Base-by-base conservation (phyloP, 139 green algal species). In the Chlorella sp. region DNA sequence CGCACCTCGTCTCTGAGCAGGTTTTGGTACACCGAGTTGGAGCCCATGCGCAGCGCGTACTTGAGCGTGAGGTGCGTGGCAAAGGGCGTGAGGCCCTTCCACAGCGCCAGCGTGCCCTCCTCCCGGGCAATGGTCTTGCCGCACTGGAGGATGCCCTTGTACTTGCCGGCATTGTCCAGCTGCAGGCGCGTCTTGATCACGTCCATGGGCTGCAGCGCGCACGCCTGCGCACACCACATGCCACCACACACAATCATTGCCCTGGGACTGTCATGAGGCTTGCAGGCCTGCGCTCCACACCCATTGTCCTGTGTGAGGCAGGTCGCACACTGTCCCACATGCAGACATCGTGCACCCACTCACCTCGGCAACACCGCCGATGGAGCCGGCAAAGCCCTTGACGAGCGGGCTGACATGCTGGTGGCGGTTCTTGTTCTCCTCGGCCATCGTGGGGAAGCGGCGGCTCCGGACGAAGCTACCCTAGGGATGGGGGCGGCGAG, bases 71-170 rank as follows among this genome's bases (percentile, higher is more conserved):
- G 83, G 79, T 98, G 93, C 26, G 89, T 93, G 5, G 95, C 87
- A 78, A 98, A 98, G 0, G 94, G 93, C 4, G 91, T 97, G 1
- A 98, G 89, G 1, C 93, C 93, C 78, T 98, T 98, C 93, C 93
- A 98, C 31, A 98, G 79, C 1, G 90, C 76, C 5, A 67, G 67
- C n/a, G 90, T 73, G 24, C 93, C 93, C 75, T 98, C 93, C 73
- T 96, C 85, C n/a, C 67, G 31, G 0, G 81, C 74, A 33, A 98
- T 88, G 29, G 82, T 93, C 5, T 35, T 67, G 31, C 89, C 88
- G 68, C 86, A 93, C 63, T 97, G 77, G 1, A 81, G 34, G 69
- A 97, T 97, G 72, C 92, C 88, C 55, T 81, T 87, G 83, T 98
- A 98, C 61, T 91, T 86, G 31, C 84, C 82, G 0, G 34, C 33